These are phyloP conservation scores for Microascus cirrosus DNA, from an alignment of 2,329 filamentous ascomycete genomes.

Conservation along the genomic window DNA sequence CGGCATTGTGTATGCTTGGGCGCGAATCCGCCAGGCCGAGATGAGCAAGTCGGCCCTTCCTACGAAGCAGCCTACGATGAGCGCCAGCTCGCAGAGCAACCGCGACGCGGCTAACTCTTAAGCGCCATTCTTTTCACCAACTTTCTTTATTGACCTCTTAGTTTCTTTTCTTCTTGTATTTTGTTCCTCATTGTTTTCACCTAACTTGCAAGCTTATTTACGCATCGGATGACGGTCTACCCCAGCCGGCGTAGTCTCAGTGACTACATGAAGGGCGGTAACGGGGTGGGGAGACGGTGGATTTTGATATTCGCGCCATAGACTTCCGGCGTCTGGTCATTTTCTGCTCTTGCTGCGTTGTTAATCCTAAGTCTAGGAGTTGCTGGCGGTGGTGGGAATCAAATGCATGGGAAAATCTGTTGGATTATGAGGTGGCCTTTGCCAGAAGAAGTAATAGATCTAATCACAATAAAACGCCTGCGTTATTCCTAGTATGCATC, in stretches of 20 bases:
- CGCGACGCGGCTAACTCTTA: slow-evolving; percentile 63
- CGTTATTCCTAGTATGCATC: neutral
- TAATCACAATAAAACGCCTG: neutral
- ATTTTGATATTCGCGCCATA: neutral
- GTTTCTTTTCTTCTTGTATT: neutral
- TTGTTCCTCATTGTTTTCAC: neutral
- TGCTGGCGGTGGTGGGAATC: neutral
- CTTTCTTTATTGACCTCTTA: neutral
- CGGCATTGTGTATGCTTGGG: slow-evolving; percentile 80
- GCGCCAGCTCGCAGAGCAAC: slow-evolving; percentile 84
- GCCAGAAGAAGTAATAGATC: neutral
- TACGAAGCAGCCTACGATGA: slow-evolving; percentile 58
- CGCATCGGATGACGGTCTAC: neutral
- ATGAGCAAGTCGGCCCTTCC: slow-evolving; percentile 56
- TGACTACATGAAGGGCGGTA: neutral
- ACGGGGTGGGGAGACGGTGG: neutral
- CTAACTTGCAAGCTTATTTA: neutral
- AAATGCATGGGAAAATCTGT: neutral
- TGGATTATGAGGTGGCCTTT: neutral
- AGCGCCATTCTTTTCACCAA: too few relatives aligned
- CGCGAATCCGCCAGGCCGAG: slow-evolving; percentile 71
- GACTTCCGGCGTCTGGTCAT: neutral
- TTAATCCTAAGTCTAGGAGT: slow-evolving; percentile 4
- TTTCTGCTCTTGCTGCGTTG: neutral
- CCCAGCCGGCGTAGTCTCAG: neutral